Percentiles rank a stretch among this genome's conserved stretches.
Conservation (phyloP, 2,329 filamentous ascomycete species). For the Pestalotiopsis sp. region DNA sequence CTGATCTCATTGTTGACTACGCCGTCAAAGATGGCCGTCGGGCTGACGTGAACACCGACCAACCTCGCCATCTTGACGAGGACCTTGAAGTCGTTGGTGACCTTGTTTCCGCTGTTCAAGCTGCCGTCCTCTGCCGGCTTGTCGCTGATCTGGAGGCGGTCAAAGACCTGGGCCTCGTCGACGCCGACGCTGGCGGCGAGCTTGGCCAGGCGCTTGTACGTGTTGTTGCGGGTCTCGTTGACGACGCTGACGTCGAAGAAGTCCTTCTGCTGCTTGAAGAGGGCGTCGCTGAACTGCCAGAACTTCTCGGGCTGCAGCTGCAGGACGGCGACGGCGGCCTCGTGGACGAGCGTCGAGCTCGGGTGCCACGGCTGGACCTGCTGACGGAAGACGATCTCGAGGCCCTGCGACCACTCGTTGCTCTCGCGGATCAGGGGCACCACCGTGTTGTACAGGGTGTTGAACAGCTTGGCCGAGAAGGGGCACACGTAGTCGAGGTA, state of each 20-base stretch:
- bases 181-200: conserved; percentile 72
- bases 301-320: conserved; percentile 71
- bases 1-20: conserved; percentile 78
- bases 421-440: conserved; percentile 64
- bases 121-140: conserved; percentile 67
- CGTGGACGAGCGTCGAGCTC: conserved; percentile 77
- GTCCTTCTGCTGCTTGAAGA: conserved; percentile 67
- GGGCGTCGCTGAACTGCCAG: conserved; percentile 73
- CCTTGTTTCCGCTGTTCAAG: conserved; percentile 77
- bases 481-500: conserved; percentile 93
- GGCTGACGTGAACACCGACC: conserved; percentile 85
- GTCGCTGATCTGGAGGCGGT: conserved; percentile 68
- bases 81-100: conserved; percentile 84
- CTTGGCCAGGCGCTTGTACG: conserved; percentile 77
- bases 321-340: conserved; percentile 82
- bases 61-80: conserved; percentile 79
- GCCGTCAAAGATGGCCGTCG: conserved; percentile 87
- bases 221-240: conserved; percentile 80
- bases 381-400: conserved; percentile 84
- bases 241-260: conserved; percentile 88
- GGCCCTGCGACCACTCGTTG: conserved; percentile 53
- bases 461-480: conserved; percentile 69
- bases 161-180: conserved; percentile 69
- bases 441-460: conserved; percentile 70
- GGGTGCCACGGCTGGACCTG: conserved; percentile 95